Percentiles rank a stretch among this genome's conserved stretches.
Evolutionary conservation across 2,329 filamentous ascomycete genomes (phyloP).

Genomic region (Dryadomyces quercivorus): DNA sequence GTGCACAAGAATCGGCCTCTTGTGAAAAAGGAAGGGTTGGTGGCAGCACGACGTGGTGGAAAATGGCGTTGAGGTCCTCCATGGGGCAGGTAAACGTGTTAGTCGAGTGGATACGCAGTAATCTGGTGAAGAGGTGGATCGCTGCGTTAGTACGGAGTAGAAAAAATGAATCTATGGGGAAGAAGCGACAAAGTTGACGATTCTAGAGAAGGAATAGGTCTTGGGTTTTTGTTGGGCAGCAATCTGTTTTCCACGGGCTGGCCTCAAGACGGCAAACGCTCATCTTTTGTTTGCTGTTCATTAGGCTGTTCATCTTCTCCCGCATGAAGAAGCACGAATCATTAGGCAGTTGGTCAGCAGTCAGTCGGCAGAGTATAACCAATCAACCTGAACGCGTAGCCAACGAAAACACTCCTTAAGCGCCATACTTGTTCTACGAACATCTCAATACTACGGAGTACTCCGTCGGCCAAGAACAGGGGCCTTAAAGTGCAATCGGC

Average conservation of each 20-base stretch:
- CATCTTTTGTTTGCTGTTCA: neutral
- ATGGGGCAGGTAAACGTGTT: neutral
- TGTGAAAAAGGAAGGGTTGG: slow-evolving; percentile 2
- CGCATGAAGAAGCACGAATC: neutral
- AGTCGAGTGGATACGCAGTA: neutral
- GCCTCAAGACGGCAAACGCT: neutral
- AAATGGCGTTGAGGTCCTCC: neutral
- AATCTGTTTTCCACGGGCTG: neutral
- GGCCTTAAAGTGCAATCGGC: too few relatives aligned
- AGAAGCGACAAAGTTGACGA: neutral
- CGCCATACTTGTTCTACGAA: too few relatives aligned
- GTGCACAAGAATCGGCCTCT: neutral
- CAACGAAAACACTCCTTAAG: too few relatives aligned
- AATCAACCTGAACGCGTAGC: too few relatives aligned
- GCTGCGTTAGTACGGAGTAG: neutral
- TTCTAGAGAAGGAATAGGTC: neutral
- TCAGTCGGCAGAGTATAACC: too few relatives aligned
- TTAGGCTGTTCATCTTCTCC: neutral
- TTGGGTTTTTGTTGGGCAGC: neutral
- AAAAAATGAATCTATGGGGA: neutral
- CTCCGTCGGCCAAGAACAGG: too few relatives aligned
- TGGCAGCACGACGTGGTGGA: slow-evolving; percentile 11
- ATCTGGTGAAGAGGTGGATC: neutral
- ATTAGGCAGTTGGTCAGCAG: neutral
- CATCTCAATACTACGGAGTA: too few relatives aligned